Evolutionary conservation across 1,284 basidiomycete species (phyloP).

Genomic region (Microbotryum scabiosae): DNA sequence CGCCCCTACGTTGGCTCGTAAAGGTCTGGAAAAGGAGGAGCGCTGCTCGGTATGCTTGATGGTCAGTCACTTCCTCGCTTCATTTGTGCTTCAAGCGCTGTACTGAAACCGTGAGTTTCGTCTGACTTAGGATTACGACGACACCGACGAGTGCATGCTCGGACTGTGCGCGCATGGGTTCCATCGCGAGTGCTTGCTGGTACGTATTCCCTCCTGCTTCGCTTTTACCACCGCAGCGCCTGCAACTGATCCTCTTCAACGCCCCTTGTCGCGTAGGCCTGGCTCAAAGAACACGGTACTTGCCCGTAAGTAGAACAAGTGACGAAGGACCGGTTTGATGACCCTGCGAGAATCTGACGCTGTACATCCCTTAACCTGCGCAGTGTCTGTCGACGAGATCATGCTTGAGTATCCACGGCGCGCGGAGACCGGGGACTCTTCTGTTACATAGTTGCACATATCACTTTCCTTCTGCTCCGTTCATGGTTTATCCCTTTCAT

Average conservation of each 20-base stretch:
- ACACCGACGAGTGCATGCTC: constrained; percentile 19
- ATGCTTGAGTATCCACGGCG: neutral
- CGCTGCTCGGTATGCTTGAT: constrained; percentile 20
- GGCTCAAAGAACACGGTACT: constrained; percentile 10
- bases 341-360: neutral
- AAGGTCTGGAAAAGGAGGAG: constrained; percentile 25
- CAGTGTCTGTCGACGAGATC: neutral
- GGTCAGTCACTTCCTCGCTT: too few relatives aligned
- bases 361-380: neutral
- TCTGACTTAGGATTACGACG: constrained; percentile 22
- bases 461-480: neutral
- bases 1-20: constrained; percentile 7
- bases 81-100: too few relatives aligned
- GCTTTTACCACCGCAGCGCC: neutral
- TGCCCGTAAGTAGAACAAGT: constrained; percentile 2
- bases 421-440: too few relatives aligned
- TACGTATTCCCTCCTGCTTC: neutral
- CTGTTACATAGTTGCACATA: too few relatives aligned
- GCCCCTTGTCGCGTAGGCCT: neutral
- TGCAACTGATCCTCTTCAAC: neutral
- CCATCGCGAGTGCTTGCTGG: constrained; percentile 20
- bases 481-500: neutral
- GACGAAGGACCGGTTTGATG: neutral
- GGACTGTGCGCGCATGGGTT: constrained; percentile 16
- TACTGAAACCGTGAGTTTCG: neutral